Base-by-base conservation (phyloP, 495 filamentous ascomycete species). In the Aspergillus egyptiacus region DNA sequence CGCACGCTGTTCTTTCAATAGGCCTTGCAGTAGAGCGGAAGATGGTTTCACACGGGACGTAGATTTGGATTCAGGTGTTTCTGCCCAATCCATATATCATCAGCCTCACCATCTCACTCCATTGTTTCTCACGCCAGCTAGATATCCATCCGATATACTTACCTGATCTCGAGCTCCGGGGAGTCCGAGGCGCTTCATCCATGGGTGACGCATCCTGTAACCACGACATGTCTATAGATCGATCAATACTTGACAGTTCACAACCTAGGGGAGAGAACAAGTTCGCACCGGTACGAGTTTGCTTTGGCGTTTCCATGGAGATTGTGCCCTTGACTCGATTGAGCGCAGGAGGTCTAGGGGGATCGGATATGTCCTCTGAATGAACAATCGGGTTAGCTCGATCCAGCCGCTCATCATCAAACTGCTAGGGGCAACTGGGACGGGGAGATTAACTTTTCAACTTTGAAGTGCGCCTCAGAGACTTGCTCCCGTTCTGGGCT, bases 1-100 rank as follows among this genome's bases (percentile, higher is more conserved):
- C 5, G 70, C 67, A 8, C 70, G 70, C 42, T 73, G 69, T 56
- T 78, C 73, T 46, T 73, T 73, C 9, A 78, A 51, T 27, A 75
- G 52, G 50, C 70, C 73, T 36, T 76, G 72, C 18, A 78, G 44
- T 0, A 78, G 55, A 14, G 58, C 62, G 1, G 74, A 78, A 0
- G 68, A 64, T 5, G 73, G 72, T 28, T 76, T 75, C 3, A 71
- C 68, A 0, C 68, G 45, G 22, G 67, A 57, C 2, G 65, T 56
- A 3, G 58, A 58, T 14, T 51, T 56, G 4, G 49, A 49, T 10
- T 69, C 65, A 5, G 60, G 61, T 4, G 63, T 67, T 49, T 48
- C 66, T 70, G 34, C 11, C 14, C 31, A 11, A 51, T 15, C 7
- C 36, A 28, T 19, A 13, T 3, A 51, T 14, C 6, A 35, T 63